Percentiles rank a stretch among this genome's conserved stretches.
phyloP scores from a whole-genome alignment of 495 filamentous ascomycete genomes.

The Evansstolkia leycettana region DNA sequence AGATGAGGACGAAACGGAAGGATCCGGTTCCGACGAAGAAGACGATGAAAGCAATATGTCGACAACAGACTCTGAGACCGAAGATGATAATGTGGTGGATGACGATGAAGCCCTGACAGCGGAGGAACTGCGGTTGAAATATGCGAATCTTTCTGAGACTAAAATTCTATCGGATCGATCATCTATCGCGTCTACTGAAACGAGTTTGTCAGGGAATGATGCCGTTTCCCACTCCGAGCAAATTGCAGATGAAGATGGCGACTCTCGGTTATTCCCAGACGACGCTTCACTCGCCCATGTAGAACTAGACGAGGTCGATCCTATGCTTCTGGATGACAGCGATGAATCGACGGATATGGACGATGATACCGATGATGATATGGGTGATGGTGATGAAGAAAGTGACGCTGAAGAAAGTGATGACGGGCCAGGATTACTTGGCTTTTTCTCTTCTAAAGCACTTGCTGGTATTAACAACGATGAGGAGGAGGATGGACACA shows the following conservation, averaged over 20 bases:
- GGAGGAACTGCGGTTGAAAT: conserved; percentile 69
- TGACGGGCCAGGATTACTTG: conserved; percentile 14
- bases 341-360: conserved; percentile 87
- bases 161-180: conserved; percentile 13
- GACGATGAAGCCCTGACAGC: conserved; percentile 67
- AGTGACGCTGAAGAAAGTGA: conserved; percentile 39
- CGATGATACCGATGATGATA: conserved; percentile 65
- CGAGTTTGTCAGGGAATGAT: conserved; percentile 6
- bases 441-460: conserved; percentile 24
- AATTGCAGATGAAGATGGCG: conserved; percentile 14
- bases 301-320: conserved; percentile 55
- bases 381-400: conserved; percentile 40
- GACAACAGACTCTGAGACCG: conserved; percentile 27
- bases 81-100: conserved; percentile 35
- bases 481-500: conserved; percentile 20
- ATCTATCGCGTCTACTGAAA: conserved; percentile 15
- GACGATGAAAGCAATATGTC: conserved; percentile 67
- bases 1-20: conserved; percentile 31
- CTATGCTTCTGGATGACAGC: conserved; percentile 55
- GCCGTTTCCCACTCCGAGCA: conserved; percentile 11
- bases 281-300: conserved; percentile 17
- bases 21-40: conserved; percentile 19
- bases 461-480: conserved; percentile 19
- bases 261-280: conserved; percentile 11
- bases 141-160: conserved; percentile 47